These are phyloP conservation scores for Arabidopsis arenosa DNA, from an alignment of 345 rosid species.

Conservation along the genomic window DNA sequence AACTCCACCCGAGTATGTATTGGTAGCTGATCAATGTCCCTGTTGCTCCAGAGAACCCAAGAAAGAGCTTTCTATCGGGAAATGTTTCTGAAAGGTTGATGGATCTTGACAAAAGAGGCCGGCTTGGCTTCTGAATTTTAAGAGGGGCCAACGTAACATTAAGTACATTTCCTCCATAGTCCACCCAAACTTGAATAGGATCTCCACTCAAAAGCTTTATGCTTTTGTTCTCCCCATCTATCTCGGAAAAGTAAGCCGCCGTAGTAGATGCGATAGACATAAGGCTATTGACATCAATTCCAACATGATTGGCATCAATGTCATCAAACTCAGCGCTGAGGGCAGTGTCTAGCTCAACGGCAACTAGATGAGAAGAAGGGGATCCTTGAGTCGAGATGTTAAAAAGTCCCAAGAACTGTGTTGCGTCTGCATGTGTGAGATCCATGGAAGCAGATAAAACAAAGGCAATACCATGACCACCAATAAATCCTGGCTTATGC, in stretches of 20 bases:
- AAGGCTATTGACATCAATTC: constrained; percentile 60
- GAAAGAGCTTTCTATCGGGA: constrained; percentile 47
- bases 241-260: constrained; percentile 49
- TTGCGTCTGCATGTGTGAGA: constrained; percentile 29
- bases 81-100: constrained; percentile 56
- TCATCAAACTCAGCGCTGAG: constrained; percentile 53
- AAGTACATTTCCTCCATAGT: constrained; percentile 51
- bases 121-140: constrained; percentile 45
- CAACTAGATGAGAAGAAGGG: constrained; percentile 53
- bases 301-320: constrained; percentile 59
- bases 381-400: constrained; percentile 48
- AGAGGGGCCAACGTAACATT: constrained; percentile 56
- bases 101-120: constrained; percentile 56
- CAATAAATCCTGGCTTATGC: constrained; percentile 28
- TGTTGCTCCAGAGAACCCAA: constrained; percentile 72
- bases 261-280: constrained; percentile 44
- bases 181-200: constrained; percentile 64
- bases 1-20: constrained; percentile 73
- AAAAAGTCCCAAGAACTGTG: constrained; percentile 57
- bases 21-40: constrained; percentile 51
- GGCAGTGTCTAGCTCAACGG: constrained; percentile 66
- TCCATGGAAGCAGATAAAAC: constrained; percentile 47
- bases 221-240: constrained; percentile 29
- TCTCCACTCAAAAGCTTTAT: constrained; percentile 52
- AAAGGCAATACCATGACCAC: constrained; percentile 59